Evolutionary conservation across 495 filamentous ascomycete genomes (phyloP).

Genomic region (Penicillium turbatum): DNA sequence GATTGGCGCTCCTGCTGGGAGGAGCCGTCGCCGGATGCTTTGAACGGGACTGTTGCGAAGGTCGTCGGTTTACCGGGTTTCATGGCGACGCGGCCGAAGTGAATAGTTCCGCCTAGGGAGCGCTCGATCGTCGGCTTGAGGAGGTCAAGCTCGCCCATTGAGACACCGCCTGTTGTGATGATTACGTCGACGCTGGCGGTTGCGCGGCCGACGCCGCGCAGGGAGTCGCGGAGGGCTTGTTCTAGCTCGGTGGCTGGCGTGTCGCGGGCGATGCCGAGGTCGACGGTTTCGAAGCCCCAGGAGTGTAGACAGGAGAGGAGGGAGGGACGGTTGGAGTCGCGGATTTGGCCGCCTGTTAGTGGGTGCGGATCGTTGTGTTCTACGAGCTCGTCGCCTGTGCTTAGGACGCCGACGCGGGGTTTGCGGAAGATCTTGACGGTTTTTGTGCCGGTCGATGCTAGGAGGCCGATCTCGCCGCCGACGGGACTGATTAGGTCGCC

Average conservation of each 20-base stretch:
- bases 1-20: constrained; percentile 51
- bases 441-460: constrained; percentile 75
- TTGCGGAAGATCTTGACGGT: constrained; percentile 72
- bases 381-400: constrained; percentile 93
- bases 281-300: constrained; percentile 76
- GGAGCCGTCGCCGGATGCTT: constrained; percentile 22
- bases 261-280: constrained; percentile 85
- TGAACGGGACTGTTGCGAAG: constrained; percentile 80
- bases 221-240: constrained; percentile 63
- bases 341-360: constrained; percentile 75
- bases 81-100: constrained; percentile 96
- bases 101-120: constrained; percentile 83
- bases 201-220: constrained; percentile 49
- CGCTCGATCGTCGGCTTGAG: constrained; percentile 97
- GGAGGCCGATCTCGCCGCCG: constrained; percentile 85
- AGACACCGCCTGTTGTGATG: constrained; percentile 91
- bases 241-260: constrained; percentile 69
- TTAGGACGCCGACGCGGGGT: constrained; percentile 80
- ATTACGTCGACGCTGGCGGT: constrained; percentile 63
- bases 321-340: constrained; percentile 88
- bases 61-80: constrained; percentile 98
- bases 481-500: constrained; percentile 76
- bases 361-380: constrained; percentile 60
- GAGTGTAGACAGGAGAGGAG: constrained; percentile 69
- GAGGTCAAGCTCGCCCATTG: constrained; percentile 96